These are phyloP conservation scores for Colletotrichum abscissum DNA, from an alignment of 2,329 filamentous ascomycete species.

Conservation along the genomic window DNA sequence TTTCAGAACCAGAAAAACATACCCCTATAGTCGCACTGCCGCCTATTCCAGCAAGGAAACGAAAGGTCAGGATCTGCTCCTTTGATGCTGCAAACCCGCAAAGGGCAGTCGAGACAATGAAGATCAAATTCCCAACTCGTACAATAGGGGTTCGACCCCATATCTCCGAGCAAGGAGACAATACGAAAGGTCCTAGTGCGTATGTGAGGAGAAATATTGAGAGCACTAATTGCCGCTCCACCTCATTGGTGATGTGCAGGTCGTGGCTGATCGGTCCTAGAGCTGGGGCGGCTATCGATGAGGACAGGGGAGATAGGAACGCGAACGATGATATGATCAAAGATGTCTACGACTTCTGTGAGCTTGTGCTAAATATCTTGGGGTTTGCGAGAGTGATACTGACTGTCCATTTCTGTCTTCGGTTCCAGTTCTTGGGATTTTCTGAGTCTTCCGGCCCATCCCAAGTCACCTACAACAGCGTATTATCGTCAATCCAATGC, in stretches of 20 bases:
- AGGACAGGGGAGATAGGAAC: constrained; percentile 63
- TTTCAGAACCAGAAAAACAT: constrained; percentile 36
- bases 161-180: constrained; percentile 55
- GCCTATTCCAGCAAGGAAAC: constrained; percentile 61
- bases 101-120: constrained; percentile 51
- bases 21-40: constrained; percentile 67
- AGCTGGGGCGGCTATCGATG: constrained; percentile 54
- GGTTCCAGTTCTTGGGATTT: constrained; percentile 53
- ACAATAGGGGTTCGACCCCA: constrained; percentile 52
- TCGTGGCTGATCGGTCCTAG: constrained; percentile 50
- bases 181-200: constrained; percentile 54
- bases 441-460: constrained; percentile 49
- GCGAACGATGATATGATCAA: constrained; percentile 61
- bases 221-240: constrained; percentile 55
- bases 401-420: constrained; percentile 55
- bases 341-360: constrained; percentile 39
- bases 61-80: constrained; percentile 53
- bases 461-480: constrained; percentile 39
- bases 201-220: constrained; percentile 62
- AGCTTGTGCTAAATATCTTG: background rate
- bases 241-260: constrained; percentile 50
- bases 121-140: constrained; percentile 47
- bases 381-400: background rate
- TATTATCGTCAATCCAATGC: background rate
- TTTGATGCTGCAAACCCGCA: constrained; percentile 55